phyloP scores from a whole-genome alignment of 202 grass and related monocot species.

The Hordeum pubiflorum region DNA sequence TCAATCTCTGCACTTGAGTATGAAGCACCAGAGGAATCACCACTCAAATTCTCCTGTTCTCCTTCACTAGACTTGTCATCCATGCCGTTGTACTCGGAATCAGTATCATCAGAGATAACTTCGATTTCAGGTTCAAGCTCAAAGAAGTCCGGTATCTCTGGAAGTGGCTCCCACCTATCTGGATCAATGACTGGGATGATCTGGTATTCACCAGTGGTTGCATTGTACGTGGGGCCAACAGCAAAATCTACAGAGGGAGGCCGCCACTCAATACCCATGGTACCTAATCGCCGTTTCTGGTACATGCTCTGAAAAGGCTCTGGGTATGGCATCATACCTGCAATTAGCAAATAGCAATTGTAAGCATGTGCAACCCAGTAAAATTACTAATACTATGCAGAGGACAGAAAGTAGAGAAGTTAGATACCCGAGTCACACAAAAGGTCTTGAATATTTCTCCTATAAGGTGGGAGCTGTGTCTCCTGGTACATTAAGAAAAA shows the following conservation, averaged over 20 bases:
- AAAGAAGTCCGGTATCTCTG: constrained; percentile 67
- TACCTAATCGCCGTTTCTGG: constrained; percentile 77
- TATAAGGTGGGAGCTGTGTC: constrained; percentile 76
- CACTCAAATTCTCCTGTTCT: constrained; percentile 61
- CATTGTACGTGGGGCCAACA: constrained; percentile 88
- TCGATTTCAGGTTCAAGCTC: constrained; percentile 83
- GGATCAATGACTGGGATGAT: constrained; percentile 77
- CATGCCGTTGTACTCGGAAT: constrained; percentile 91
- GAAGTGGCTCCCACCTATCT: constrained; percentile 93
- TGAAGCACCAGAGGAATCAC: constrained; percentile 51
- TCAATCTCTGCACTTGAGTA: constrained; percentile 57
- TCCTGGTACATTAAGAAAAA: constrained; percentile 50
- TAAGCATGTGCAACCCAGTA: background rate
- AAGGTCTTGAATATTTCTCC: constrained; percentile 93
- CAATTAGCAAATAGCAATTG: constrained; percentile 27
- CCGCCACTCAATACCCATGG: constrained; percentile 82
- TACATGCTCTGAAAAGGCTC: constrained; percentile 95
- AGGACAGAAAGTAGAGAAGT: background rate
- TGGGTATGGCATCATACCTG: constrained; percentile 95
- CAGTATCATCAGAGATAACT: constrained; percentile 80
- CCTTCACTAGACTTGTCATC: constrained; percentile 71
- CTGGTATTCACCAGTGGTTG: constrained; percentile 85
- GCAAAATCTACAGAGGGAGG: constrained; percentile 79
- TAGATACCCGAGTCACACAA: constrained; percentile 82
- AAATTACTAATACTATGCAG: background rate